Conservation (phyloP, 352 stramenopile species). For the Globisporangium acanthophoron region DNA sequence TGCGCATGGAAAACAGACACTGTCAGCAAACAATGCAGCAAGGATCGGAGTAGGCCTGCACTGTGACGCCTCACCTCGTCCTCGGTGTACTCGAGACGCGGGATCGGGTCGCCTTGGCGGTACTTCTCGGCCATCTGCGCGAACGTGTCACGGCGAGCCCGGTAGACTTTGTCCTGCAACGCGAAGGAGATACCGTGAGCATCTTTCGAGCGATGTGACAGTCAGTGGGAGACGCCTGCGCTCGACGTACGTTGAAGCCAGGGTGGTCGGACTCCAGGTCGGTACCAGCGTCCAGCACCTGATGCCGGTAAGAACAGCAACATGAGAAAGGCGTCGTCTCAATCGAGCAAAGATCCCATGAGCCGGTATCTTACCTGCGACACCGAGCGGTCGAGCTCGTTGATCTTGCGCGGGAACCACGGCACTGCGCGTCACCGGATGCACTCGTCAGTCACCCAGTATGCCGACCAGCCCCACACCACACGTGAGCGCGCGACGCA, state of each 20-base stretch:
- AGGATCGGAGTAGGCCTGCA: not conserved
- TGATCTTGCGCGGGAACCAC: slow-evolving; percentile 85
- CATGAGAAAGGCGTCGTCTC: not conserved
- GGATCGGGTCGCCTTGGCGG: slow-evolving; percentile 89
- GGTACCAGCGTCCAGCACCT: slow-evolving; percentile 91
- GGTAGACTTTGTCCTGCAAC: slow-evolving; percentile 85
- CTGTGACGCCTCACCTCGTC: slow-evolving; percentile 81
- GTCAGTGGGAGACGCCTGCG: too few species aligned
- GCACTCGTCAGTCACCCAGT: not conserved
- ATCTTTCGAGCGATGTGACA: not conserved
- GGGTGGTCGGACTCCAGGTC: slow-evolving; percentile 93
- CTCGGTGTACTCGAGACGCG: slow-evolving; percentile 92
- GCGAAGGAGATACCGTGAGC: not conserved
- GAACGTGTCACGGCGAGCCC: slow-evolving; percentile 82
- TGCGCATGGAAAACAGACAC: not conserved
- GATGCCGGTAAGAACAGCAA: not conserved
- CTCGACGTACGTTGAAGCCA: slow-evolving; percentile 83
- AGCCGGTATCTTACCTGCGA: slow-evolving; percentile 12
- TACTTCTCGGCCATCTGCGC: slow-evolving; percentile 88
- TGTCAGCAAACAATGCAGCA: not conserved
- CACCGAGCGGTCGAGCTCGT: slow-evolving; percentile 71
- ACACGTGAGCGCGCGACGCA: slow-evolving; percentile 6
- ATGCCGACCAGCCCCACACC: not conserved
- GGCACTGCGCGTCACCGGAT: slow-evolving; percentile 32
- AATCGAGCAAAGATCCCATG: not conserved